Percentiles rank a stretch among this genome's conserved stretches.
Conservation (phyloP, 257 asterid species). For the Plantago major region DNA sequence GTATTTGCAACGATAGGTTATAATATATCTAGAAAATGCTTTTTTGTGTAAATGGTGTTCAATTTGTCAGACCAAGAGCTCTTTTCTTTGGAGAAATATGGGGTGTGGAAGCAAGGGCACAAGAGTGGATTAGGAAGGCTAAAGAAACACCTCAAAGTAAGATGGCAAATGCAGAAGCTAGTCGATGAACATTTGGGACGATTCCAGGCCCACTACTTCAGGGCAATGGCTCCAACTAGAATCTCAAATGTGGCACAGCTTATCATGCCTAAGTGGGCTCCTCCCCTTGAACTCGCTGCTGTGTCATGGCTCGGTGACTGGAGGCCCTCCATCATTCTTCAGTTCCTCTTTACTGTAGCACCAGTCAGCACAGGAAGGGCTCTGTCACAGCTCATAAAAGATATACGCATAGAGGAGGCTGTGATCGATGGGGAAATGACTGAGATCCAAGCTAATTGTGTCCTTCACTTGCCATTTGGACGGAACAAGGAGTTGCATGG, state of each 20-base stretch:
- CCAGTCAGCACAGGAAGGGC: constrained; percentile 41
- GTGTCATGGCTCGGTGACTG: constrained; percentile 83
- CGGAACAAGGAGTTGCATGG: constrained; percentile 19
- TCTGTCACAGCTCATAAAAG: constrained; percentile 51
- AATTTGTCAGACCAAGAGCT: constrained; percentile 38
- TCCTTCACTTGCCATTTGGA: constrained; percentile 67
- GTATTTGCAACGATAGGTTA: background rate
- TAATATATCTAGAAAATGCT: background rate
- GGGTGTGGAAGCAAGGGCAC: constrained; percentile 69
- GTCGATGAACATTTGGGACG: constrained; percentile 55
- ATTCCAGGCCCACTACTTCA: constrained; percentile 44
- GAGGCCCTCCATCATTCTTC: constrained; percentile 77
- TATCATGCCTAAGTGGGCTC: constrained; percentile 62
- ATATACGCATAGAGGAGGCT: constrained; percentile 73
- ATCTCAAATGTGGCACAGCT: constrained; percentile 53
- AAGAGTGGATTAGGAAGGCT: constrained; percentile 56
- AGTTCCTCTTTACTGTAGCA: constrained; percentile 46
- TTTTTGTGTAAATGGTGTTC: background rate
- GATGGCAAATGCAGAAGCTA: constrained; percentile 59
- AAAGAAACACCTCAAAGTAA: constrained; percentile 66
- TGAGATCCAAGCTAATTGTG: constrained; percentile 75
- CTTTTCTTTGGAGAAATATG: constrained; percentile 38
- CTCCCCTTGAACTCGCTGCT: constrained; percentile 63
- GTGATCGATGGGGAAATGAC: constrained; percentile 86
- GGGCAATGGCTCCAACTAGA: constrained; percentile 39